Base-by-base conservation (phyloP, 257 asterid genomes). In the Solanum chiquidenum region DNA sequence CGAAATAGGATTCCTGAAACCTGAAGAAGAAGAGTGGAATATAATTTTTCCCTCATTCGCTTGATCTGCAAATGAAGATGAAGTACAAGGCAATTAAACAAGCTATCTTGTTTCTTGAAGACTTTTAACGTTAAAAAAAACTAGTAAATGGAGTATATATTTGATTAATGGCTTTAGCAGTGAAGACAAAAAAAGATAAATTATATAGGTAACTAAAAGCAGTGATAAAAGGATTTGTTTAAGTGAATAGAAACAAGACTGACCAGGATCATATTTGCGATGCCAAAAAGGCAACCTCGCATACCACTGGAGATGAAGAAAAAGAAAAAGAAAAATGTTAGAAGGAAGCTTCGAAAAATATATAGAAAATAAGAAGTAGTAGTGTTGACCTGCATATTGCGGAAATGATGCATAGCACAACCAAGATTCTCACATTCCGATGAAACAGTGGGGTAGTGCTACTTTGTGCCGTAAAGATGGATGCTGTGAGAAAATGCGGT, bases 241-340 rank as follows among this genome's bases (percentile, higher is more conserved):
- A 42, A 73, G 49, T 75, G 25, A 8, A 75, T 75, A 72, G 31
- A 75, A 37, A 75, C 49, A 74, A 74, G 49, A 93, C 98, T 95
- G 91, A 97, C 99, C 92, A 97, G 93, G 91, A 95, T 92, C 99
- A 95, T 95, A 90, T 97, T 97, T 88, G 99, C 99, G 87, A 95
- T 79, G 83, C 98, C 95, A 88, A 97, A 97, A 91, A 93, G 90
- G 93, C 94, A 92, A 91, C 98, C 96, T 29, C 99, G 95, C 86
- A 95, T 44, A 37, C 99, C 98, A 91, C 99, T 97, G 88, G 88
- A 90, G 90, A 89, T 89, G 82, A 93, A 90, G 37, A 89, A 38
- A 38, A 5, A 35, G 37, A 35, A 35, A 33, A 33, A 33, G 34
- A 33, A 44, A 44, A 52, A 34, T 49, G 83, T 73, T 75, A 76